Evolutionary conservation across 148 eudicot species (phyloP), one percentile per base, ranked within the genome.

Genomic region (Spergularia marina): DNA sequence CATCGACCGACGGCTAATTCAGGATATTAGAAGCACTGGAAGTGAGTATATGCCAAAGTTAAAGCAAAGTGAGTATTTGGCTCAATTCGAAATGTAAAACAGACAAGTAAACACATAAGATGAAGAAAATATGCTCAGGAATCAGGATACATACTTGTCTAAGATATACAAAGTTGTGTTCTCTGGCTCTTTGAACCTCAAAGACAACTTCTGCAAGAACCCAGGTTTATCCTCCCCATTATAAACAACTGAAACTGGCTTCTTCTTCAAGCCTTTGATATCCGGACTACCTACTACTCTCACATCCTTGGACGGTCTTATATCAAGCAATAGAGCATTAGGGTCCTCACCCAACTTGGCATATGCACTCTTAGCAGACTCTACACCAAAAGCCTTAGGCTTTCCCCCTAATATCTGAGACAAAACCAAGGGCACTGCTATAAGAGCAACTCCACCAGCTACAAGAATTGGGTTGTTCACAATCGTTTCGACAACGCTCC

Each of bases 121-220:
- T 7, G 68, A 1, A 69, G 0, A 39, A 1, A 53, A 60, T 39
- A n/a, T 47, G 66, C 61, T 64, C 4, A 64, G 15, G 25, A 70
- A 54, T 64, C 4, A 64, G 15, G 25, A 70, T 64, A 59, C 92
- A 86, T 91, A 95, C 99, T 95, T 95, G 90, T 95, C 99, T 67
- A 95, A 75, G 80, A 95, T 86, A 76, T 86, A 86, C 90, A 95
- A 78, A 71, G 94, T 95, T 34, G 99, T 92, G 69, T 82, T 90
- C 66, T 92, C 88, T 57, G 99, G 99, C 49, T 95, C 94, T 82
- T 89, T 92, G 70, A 92, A 90, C 86, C 78, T 95, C 85, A 91
- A 85, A 74, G 87, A 71, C 84, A 95, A 81, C 89, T 91, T 95
- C 71, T 89, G 87, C 92, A 95, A 86, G 83, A 95, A 95, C 73